Base-by-base conservation (phyloP, 2,329 filamentous ascomycete species). In the Esteya vermicola region DNA sequence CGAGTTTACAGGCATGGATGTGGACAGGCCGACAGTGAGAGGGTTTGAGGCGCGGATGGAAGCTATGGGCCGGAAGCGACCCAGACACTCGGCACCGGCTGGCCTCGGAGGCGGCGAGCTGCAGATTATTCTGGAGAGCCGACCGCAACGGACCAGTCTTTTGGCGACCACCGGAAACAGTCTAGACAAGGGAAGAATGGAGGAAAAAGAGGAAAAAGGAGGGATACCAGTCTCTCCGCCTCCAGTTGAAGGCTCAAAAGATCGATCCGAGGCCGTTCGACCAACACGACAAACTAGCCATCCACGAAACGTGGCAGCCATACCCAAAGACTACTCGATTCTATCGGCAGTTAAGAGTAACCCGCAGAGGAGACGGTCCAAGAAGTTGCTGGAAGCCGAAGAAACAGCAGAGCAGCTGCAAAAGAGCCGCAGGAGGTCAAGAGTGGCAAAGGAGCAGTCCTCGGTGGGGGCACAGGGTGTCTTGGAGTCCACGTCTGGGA, bases 331-430 rank as follows among this genome's bases (percentile, higher is more conserved):
- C 28, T 41, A 48, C 43, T 70, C 70, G 4, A 72, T 73, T n/a
- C 53, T 65, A 4, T 58, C 62, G 9, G 64, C 67, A 2, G 68
- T 73, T 43, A 73, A 73, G 50, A 55, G 57, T 9, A 63, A 67
- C 30, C 61, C 43, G 6, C 41, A 42, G 9, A 26, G 36, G n/a
- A 14, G 43, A 18, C 41, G 36, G 23, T 33, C 43, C 1, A 45
- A 45, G 32, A 44, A 42, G 42, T 32, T 47, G 0, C 42, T 48
- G 4, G 45, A 45, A 18, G 39, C 35, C 9, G 31, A 40, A 12
- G 30, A 32, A 18, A 19, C n/a, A 3, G 26, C 16, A n/a, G 20
- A 32, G 3, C 19, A 31, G 6, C 13, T 14, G 4, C 18, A 18
- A 22, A 18, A 22, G 14, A 34, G 21, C 12, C 27, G 38, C 9